Percentiles rank a stretch among this genome's conserved stretches.
Evolutionary conservation across 352 stramenopile genomes (phyloP).

Genomic region (Phytophthora constricta): DNA sequence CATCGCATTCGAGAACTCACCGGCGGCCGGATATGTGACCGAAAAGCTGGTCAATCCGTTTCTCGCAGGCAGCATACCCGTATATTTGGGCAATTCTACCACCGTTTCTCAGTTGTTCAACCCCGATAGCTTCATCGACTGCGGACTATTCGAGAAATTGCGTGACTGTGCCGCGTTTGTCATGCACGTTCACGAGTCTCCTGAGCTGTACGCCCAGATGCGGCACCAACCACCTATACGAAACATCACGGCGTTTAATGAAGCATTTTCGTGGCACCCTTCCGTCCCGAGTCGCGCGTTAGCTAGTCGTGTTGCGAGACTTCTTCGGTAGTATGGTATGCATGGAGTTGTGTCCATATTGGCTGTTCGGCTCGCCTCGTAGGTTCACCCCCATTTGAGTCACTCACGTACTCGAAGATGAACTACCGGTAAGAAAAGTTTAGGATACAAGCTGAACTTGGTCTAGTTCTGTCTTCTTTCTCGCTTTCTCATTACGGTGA

Average conservation of each 20-base stretch:
- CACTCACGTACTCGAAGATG: too few species aligned
- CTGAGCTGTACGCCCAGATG: conserved; percentile 45
- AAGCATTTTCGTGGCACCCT: conserved; percentile 55
- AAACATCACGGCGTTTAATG: conserved; percentile 39
- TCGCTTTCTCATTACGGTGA: too few species aligned
- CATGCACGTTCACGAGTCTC: conserved; percentile 43
- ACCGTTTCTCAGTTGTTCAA: conserved; percentile 55
- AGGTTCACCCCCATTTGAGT: too few species aligned
- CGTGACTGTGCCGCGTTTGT: conserved; percentile 46
- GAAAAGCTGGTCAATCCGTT: conserved; percentile 74
- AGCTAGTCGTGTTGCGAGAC: conserved; percentile 4
- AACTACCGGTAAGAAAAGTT: too few species aligned
- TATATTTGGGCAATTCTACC: conserved; percentile 61
- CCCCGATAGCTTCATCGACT: conserved; percentile 59
- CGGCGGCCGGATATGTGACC: conserved; percentile 56
- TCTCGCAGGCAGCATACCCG: conserved; percentile 58
- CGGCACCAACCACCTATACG: conserved; percentile 35
- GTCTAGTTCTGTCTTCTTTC: too few species aligned
- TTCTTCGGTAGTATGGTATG: conserved; percentile 15
- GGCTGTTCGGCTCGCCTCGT: too few species aligned
- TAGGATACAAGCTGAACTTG: too few species aligned
- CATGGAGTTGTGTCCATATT: too few species aligned
- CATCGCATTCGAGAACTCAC: conserved; percentile 72
- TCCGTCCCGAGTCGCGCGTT: conserved; percentile 26
- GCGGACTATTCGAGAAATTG: conserved; percentile 43